Evolutionary conservation across 768 basidiomycete genomes (phyloP).

Genomic region (Phanerodontia chrysosporium): DNA sequence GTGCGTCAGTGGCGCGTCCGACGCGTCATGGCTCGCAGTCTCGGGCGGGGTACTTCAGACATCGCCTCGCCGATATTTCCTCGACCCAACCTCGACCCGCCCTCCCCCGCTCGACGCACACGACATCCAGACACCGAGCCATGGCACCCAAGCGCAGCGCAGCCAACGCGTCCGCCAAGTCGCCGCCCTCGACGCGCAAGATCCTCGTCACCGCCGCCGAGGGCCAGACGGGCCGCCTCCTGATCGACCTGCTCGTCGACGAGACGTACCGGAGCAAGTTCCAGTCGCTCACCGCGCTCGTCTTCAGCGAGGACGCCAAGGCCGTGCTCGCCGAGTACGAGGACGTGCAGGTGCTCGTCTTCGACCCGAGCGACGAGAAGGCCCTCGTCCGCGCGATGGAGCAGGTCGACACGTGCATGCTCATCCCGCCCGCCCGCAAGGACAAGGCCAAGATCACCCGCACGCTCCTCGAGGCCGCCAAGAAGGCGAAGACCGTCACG

Average conservation of each 20-base stretch:
- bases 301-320: conserved; percentile 17
- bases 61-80: too few species aligned
- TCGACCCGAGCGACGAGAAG: conserved; percentile 16
- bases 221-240: conserved; percentile 28
- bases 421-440: conserved; percentile 26
- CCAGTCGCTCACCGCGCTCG: conserved; percentile 20
- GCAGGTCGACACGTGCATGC: conserved; percentile 20
- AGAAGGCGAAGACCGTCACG: conserved; percentile 19
- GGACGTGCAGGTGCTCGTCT: conserved; percentile 15
- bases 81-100: too few species aligned
- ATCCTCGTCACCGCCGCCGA: conserved; percentile 28
- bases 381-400: conserved; percentile 16
- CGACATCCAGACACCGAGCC: not conserved
- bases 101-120: too few species aligned
- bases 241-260: conserved; percentile 26
- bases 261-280: conserved; percentile 19
- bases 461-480: conserved; percentile 18
- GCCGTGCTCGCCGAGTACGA: conserved; percentile 14
- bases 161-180: not conserved
- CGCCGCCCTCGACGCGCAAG: conserved; percentile 15
- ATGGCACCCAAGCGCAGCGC: conserved; percentile 15
- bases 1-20: too few species aligned
- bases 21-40: too few species aligned
- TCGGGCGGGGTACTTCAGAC: too few species aligned
- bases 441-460: conserved; percentile 20